These are phyloP conservation scores for Magnusiomyces clavatus DNA, from an alignment of 1,139 yeast species.

Conservation along the genomic window DNA sequence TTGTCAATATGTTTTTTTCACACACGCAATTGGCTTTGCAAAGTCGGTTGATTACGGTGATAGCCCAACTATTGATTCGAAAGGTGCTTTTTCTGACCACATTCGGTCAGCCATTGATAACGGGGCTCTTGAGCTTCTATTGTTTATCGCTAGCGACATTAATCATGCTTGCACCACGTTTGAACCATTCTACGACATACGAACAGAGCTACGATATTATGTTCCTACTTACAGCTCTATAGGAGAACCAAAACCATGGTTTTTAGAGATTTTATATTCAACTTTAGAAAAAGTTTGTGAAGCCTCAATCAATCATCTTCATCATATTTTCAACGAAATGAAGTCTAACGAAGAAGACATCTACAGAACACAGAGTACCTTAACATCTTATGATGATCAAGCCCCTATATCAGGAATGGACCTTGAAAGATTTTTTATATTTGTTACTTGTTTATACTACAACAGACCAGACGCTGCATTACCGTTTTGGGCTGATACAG, in stretches of 20 bases:
- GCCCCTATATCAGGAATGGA: constrained; percentile 58
- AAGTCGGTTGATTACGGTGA: constrained; percentile 15
- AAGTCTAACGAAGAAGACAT: constrained; percentile 80
- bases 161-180: constrained; percentile 34
- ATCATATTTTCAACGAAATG: constrained; percentile 70
- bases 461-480: constrained; percentile 52
- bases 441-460: constrained; percentile 63
- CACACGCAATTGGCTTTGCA: constrained; percentile 57
- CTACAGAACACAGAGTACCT: constrained; percentile 9
- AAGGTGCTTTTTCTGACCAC: constrained; percentile 39
- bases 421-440: constrained; percentile 75
- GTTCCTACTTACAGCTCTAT: constrained; percentile 21
- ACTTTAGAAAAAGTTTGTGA: constrained; percentile 41
- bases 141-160: constrained; percentile 65
- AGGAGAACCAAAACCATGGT: constrained; percentile 18
- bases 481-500: constrained; percentile 68
- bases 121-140: constrained; percentile 77
- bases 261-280: constrained; percentile 17
- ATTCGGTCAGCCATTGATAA: constrained; percentile 46
- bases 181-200: constrained; percentile 44
- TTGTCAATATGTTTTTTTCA: constrained; percentile 51
- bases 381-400: constrained; percentile 10
- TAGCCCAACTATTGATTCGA: constrained; percentile 29
- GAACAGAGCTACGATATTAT: constrained; percentile 56
- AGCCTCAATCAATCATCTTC: constrained; percentile 60